phyloP scores from a whole-genome alignment of 768 basidiomycete species.

The Naematelia aurantialba region DNA sequence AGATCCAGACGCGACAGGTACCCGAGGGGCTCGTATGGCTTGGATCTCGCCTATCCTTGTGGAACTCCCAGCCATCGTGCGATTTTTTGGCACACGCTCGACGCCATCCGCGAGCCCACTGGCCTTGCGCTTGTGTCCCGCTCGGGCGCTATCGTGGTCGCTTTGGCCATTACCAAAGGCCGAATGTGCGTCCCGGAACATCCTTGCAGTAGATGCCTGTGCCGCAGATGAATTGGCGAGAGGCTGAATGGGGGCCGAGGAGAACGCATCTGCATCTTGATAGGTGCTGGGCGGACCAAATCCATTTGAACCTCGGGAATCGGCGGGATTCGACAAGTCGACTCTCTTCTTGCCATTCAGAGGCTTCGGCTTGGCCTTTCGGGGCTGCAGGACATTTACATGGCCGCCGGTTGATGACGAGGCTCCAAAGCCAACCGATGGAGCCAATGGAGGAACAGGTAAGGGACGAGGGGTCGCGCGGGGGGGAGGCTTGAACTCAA shows the following conservation, averaged over 20 bases:
- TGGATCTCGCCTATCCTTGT: constrained; percentile 51
- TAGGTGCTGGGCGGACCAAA: neutral
- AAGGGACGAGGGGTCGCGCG: constrained; percentile 7
- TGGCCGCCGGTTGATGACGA: constrained; percentile 16
- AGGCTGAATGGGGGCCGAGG: constrained; percentile 36
- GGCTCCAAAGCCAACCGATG: constrained; percentile 25
- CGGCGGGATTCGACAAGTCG: constrained; percentile 14
- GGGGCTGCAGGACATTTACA: constrained; percentile 42
- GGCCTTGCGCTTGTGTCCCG: constrained; percentile 29
- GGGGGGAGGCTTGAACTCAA: constrained; percentile 26
- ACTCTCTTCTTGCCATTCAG: constrained; percentile 19
- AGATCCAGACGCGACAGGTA: constrained; percentile 9
- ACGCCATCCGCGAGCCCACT: constrained; percentile 17
- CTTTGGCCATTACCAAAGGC: constrained; percentile 25
- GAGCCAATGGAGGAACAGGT: constrained; percentile 5
- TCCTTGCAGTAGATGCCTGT: constrained; percentile 30
- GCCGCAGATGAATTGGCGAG: constrained; percentile 28
- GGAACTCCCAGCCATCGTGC: constrained; percentile 51
- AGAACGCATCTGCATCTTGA: constrained; percentile 30
- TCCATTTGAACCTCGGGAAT: neutral
- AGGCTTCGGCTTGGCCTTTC: constrained; percentile 25
- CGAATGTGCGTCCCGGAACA: constrained; percentile 38
- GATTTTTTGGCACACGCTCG: neutral
- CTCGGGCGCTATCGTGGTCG: constrained; percentile 12
- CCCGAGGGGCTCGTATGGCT: constrained; percentile 55